Conservation (phyloP, 345 rosid species). For the Eucalyptus rudis region DNA sequence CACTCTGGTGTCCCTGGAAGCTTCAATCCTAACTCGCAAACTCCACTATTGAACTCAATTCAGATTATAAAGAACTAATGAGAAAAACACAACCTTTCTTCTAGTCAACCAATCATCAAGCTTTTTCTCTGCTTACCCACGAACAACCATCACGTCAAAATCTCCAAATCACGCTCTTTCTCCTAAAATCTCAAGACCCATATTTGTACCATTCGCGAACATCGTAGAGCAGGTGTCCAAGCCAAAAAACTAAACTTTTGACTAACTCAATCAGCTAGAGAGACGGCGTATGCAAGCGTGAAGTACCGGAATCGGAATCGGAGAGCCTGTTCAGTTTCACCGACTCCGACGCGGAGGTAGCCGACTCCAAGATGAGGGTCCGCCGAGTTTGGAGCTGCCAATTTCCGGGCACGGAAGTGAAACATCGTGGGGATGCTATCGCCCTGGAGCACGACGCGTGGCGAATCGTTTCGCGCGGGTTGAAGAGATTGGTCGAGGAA, state of each 20-base stretch:
- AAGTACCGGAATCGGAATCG: slow-evolving; percentile 54
- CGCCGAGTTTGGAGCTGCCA: slow-evolving; percentile 28
- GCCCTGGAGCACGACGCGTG: not conserved
- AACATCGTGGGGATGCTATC: not conserved
- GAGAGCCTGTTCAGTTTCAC: slow-evolving; percentile 52
- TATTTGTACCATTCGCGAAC: not conserved
- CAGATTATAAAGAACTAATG: not conserved
- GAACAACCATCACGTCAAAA: not conserved
- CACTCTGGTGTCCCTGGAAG: not conserved
- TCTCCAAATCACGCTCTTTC: not conserved
- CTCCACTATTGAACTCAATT: not conserved
- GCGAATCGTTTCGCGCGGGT: not conserved
- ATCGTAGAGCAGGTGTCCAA: not conserved
- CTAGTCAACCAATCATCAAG: not conserved
- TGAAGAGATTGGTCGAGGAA: not conserved
- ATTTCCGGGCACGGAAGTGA: not conserved
- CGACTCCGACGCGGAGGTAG: slow-evolving; percentile 31
- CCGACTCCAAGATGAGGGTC: slow-evolving; percentile 57
- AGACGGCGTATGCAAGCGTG: not conserved
- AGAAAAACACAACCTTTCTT: not conserved
- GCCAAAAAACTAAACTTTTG: not conserved
- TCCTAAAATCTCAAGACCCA: not conserved
- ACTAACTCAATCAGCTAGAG: not conserved
- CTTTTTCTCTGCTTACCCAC: not conserved
- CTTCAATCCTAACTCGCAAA: not conserved